phyloP scores from a whole-genome alignment of 306 rosid species.

The Fragaria ananassa region DNA sequence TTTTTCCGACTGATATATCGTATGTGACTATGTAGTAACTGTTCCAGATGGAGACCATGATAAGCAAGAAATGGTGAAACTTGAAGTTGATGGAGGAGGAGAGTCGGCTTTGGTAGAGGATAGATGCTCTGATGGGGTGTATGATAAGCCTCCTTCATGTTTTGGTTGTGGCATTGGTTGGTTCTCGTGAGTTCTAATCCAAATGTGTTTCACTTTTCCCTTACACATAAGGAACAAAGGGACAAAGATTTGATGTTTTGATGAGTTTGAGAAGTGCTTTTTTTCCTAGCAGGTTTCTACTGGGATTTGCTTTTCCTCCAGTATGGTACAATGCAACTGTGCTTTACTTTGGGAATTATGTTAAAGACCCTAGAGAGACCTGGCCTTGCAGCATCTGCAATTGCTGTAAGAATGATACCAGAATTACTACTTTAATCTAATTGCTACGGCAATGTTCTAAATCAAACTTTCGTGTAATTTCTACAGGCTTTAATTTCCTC shows the following conservation, averaged over 20 bases:
- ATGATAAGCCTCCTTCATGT: constrained; percentile 33
- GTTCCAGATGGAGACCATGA: constrained; percentile 18
- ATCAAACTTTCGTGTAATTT: background rate
- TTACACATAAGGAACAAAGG: background rate
- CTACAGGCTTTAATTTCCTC: constrained; percentile 39
- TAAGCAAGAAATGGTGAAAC: constrained; percentile 20
- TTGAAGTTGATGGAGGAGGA: constrained; percentile 19
- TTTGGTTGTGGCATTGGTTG: constrained; percentile 47
- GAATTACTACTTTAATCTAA: background rate
- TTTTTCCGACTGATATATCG: background rate
- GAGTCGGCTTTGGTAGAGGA: constrained; percentile 8
- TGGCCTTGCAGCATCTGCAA: constrained; percentile 46
- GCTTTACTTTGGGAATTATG: constrained; percentile 28
- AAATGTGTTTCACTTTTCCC: background rate
- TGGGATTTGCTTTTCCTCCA: constrained; percentile 43
- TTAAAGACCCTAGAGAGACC: constrained; percentile 35
- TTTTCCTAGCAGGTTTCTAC: constrained; percentile 23
- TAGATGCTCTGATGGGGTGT: constrained; percentile 23
- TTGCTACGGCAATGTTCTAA: background rate
- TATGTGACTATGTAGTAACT: background rate
- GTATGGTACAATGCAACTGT: constrained; percentile 34
- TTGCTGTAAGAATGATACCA: constrained; percentile 27
- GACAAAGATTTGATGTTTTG: background rate
- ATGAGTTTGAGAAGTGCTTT: background rate
- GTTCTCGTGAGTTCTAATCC: constrained; percentile 34